Percentiles rank a stretch among this genome's conserved stretches.
These are phyloP conservation scores for Sugiyamaella sp. DNA, from an alignment of 1,139 yeast species.

Conservation along the genomic window DNA sequence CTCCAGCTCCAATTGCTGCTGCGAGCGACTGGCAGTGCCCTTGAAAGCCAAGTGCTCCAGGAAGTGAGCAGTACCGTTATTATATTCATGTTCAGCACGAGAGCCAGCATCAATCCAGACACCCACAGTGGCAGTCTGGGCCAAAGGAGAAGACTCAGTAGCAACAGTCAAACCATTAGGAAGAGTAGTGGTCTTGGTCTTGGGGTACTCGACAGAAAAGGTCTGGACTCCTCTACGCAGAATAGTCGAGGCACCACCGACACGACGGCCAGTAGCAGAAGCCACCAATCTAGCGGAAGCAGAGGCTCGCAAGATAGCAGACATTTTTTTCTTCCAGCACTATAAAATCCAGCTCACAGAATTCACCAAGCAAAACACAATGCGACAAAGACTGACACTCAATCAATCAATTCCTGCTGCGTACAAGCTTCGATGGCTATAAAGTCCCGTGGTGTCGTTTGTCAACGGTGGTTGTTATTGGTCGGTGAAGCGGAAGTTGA, in stretches of 20 bases:
- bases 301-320: slow-evolving; percentile 34
- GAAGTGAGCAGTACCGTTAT: slow-evolving; percentile 96
- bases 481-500: slow-evolving; percentile 9
- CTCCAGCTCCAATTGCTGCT: slow-evolving; percentile 82
- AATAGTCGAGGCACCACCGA: slow-evolving; percentile 7
- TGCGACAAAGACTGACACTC: not conserved
- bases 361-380: not conserved
- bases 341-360: not conserved
- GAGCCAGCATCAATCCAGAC: slow-evolving; percentile 99
- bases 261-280: slow-evolving; percentile 19
- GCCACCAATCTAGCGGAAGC: slow-evolving; percentile 24
- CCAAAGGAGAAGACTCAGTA: slow-evolving; percentile 82
- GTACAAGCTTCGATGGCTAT: not conserved
- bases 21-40: slow-evolving; percentile 86
- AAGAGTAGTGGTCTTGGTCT: slow-evolving; percentile 62
- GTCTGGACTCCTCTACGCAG: slow-evolving; percentile 35
- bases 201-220: slow-evolving; percentile 44
- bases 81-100: slow-evolving; percentile 82
- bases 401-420: not conserved
- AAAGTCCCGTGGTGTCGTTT: not conserved
- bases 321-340: slow-evolving; percentile 27
- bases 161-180: slow-evolving; percentile 94
- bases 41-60: slow-evolving; percentile 95
- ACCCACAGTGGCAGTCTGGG: slow-evolving; percentile 95
- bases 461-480: slow-evolving; percentile 11